Evolutionary conservation across 2,329 filamentous ascomycete species (phyloP), one percentile per base, ranked within the genome.

Genomic region (Epichloe sibirici): DNA sequence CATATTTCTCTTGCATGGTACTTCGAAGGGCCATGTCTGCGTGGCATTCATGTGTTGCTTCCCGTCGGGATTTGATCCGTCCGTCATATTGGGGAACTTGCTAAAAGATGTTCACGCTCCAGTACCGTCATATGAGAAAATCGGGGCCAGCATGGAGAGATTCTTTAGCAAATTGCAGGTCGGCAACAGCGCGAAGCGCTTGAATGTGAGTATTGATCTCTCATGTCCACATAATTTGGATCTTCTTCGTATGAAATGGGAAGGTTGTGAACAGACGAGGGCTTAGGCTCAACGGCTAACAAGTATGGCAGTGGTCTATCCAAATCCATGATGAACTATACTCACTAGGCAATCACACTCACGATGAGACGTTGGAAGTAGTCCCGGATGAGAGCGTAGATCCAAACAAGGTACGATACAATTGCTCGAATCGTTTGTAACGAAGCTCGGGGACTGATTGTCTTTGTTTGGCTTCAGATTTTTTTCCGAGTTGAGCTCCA

Each of bases 71-170:
- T 80, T 79, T 47, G 71, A 78, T 46, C 74, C 77, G 0, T 67
- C 71, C 0, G 46, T 61, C 2, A 80, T 80, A 61, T 62, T 81
- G 31, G 76, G 74, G 2, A 69, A 71, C 56, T 57, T 70, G 9
- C 61, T 81, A 21, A 62, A 62, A 44, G 74, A 76, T 23, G 74
- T 80, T 11, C 78, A 81, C 52, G 62, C 54, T 15, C 75, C 75
- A 0, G 77, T 81, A 39, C 78, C 78, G 0, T 66, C 67, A 1
- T 80, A 78, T 51, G 71, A 77, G 15, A 78, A 74, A 64, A 78
- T 81, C 31, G 75, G 72, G 0, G 59, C 65, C 0, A 79, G 75
- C 54, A 78, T 81, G 75, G 76, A 81, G 61, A 67, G 70, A 5
- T 78, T 75, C 60, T 79, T 81, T 55, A 58, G 60, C 3, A 70